Evolutionary conservation across 148 eudicot genomes (phyloP).

Genomic region (Polygonum aviculare): DNA sequence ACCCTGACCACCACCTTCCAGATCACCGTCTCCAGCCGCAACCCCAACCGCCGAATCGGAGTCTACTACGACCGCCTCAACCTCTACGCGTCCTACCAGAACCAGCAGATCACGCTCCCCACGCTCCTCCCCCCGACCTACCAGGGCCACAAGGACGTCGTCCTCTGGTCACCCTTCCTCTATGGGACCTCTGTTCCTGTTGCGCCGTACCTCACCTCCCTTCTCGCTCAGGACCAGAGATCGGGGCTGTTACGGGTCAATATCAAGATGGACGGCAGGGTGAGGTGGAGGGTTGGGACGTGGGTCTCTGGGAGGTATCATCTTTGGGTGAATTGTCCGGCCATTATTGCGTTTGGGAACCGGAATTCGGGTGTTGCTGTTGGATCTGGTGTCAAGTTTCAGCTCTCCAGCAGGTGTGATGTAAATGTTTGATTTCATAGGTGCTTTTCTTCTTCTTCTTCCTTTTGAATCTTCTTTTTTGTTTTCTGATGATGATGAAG

Average conservation of each 20-base stretch:
- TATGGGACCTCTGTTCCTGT: slow-evolving; percentile 33
- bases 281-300: slow-evolving; percentile 52
- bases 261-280: slow-evolving; percentile 35
- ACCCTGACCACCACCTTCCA: slow-evolving; percentile 33
- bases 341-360: slow-evolving; percentile 30
- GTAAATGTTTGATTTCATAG: slow-evolving; percentile 28
- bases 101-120: slow-evolving; percentile 21
- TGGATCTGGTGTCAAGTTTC: slow-evolving; percentile 30
- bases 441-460: neutral
- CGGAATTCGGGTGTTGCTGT: slow-evolving; percentile 14
- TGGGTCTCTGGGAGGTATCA: slow-evolving; percentile 40
- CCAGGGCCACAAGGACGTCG: slow-evolving; percentile 21
- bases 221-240: slow-evolving; percentile 26
- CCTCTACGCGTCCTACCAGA: slow-evolving; percentile 31
- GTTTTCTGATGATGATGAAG: too few species aligned
- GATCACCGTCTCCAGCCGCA: slow-evolving; percentile 33
- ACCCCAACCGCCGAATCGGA: slow-evolving; percentile 39
- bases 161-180: slow-evolving; percentile 46
- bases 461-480: too few species aligned
- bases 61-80: slow-evolving; percentile 37
- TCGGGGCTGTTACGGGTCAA: slow-evolving; percentile 27
- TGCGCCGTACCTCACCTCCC: slow-evolving; percentile 28
- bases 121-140: slow-evolving; percentile 5
- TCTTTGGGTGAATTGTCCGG: slow-evolving; percentile 38
- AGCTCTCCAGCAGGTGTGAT: slow-evolving; percentile 24